Base-by-base conservation (phyloP, 495 filamentous ascomycete genomes). In the Tuber magnatum region DNA sequence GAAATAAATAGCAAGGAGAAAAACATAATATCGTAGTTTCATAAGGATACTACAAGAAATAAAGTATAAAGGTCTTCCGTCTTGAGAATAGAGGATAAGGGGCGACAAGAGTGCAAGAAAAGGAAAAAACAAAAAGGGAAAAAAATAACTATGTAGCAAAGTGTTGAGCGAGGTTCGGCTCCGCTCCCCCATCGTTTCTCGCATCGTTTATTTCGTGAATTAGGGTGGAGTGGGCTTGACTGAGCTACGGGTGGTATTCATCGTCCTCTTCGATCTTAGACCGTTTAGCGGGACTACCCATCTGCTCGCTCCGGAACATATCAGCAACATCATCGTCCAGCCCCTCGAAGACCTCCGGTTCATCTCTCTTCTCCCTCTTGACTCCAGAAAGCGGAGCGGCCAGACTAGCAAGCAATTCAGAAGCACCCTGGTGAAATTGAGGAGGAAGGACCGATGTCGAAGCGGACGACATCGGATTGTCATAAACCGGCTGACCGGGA, bases 241-340 rank as follows among this genome's bases (percentile, higher is more conserved):
- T 56, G 40, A 28, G n/a, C 20, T 24, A 81, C 9, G 80, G 80
- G 35, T 81, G 75, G 44, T 82, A 82, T 74, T 82, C 80, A 69
- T 82, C 80, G 73, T 82, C 80, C 65, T 81, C 80, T 56, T 81
- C 81, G 70, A 82, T 80, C 73, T 80, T 82, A 69, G 73, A 77
- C 73, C 78, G 74, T 73, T 82, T 80, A 70, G 74, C 73, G 22
- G 80, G 51, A 22, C 80, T 78, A 18, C 68, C 74, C 44, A 74
- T 73, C 68, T 82, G 77, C 75, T 89, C 86, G 56, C 89, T 87
- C 72, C 89, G 87, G 75, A 96, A 85, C 83, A 94, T 88, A 75
- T 93, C 91, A n/a, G 90, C 90, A 44, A 96, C 91, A 83, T 94
- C 93, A 1, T 91, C 90, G 80, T 96, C 93, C 77, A 96, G 85